Evolutionary conservation across 345 rosid species (phyloP), one percentile per base, ranked within the genome.

Genomic region (Lepidium aucheri): DNA sequence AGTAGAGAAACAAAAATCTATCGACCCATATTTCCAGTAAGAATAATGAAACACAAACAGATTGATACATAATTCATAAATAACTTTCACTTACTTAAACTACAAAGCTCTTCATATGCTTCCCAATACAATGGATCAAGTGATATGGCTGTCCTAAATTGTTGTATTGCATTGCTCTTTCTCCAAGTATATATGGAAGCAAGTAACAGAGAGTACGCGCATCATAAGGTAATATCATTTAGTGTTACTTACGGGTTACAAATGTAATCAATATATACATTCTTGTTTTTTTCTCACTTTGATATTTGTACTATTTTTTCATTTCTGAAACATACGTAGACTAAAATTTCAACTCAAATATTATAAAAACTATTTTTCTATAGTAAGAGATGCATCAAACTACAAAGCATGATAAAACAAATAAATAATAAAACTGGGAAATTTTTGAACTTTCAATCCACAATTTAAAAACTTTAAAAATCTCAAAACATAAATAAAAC

Each of bases 341-440:
- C 44, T 51, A n/a, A n/a, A n/a, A n/a, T n/a, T n/a, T n/a, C n/a
- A n/a, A n/a, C n/a, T n/a, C n/a, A n/a, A n/a, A n/a, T n/a, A n/a
- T n/a, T n/a, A n/a, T n/a, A n/a, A n/a, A n/a, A n/a, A n/a, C n/a
- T n/a, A n/a, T n/a, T n/a, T n/a, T n/a, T n/a, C n/a, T n/a, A n/a
- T n/a, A n/a, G 55, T 54, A 46, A 55, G 28, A 38, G 75, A 63
- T 24, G 36, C 58, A 38, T 26, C 28, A 30, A 45, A 17, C 3
- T 1, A 26, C 4, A 64, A 85, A 85, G 85, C 98, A 93, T 51
- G 98, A 81, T 59, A 85, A 59, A 3, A 94, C 97, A 77, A 90
- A 86, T 70, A 93, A 72, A 83, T 93, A 93, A 77, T 96, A 91
- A 56, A 94, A 93, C 74, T 79, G 94, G 75, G 84, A 87, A 87